Base-by-base conservation (phyloP, 1,284 basidiomycete genomes). In the Pulchroboletus neoregius region DNA sequence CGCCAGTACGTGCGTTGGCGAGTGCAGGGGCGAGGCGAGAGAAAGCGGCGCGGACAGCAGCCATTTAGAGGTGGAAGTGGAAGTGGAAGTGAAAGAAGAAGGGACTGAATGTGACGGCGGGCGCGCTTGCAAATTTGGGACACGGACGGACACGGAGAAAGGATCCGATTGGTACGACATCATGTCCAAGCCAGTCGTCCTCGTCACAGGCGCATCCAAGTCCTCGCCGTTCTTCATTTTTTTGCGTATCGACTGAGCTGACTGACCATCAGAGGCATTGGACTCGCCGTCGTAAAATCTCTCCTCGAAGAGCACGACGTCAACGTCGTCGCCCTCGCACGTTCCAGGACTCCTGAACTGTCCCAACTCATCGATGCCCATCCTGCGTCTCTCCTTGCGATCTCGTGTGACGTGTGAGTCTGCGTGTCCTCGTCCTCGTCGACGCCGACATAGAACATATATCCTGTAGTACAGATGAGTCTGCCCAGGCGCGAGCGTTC, bases 151-250 rank as follows among this genome's bases (percentile, higher is more conserved):
- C 45, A 39, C 65, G 65, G 63, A 48, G 51, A 38, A 18, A 37
- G n/a, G 39, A 39, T 41, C 44, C 40, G 46, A 45, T 36, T 15
- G 10, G 6, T 10, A 18, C 23, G 15, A 13, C 56, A 4, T 11
- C 28, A 57, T 63, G 57, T 34, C 55, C 30, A 70, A 66, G 47
- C 74, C 79, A 12, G 76, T 84, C 45, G 71, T 90, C 28, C 58
- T 90, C 43, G 71, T 90, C 57, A 88, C 87, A 45, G 87, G 87
- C 50, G 87, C 84, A 27, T 91, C 88, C 49, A 88, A 75, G 86
- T 87, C 45, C 35, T 43, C 43, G 16, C 9, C 45, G 44, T 39
- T 46, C 18, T 22, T 37, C 23, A 20, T 37, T 12, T 16, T 45
- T 3, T 32, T 10, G 8, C n/a, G 11, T 32, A 8, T 15, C 5